Evolutionary conservation across 2,329 filamentous ascomycete genomes (phyloP), one percentile per base, ranked within the genome.

Genomic region (Neurospora crassa): DNA sequence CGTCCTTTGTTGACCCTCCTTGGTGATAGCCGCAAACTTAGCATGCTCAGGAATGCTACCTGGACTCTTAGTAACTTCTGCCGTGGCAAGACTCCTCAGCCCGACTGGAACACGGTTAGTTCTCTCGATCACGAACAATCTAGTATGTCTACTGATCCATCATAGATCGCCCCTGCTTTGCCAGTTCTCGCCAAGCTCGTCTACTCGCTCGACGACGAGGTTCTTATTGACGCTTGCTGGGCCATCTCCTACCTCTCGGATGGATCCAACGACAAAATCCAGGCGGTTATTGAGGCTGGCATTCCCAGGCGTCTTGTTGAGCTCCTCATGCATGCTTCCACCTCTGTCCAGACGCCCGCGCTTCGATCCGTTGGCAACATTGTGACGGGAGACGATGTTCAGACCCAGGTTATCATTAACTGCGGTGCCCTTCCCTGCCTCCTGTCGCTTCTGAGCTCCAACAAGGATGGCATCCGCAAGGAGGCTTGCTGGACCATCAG

Each of bases 11-110:
- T 99, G 71, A 89, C 89, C 79, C 88, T 99, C 67, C 90, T 99
- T 71, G 95, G 95, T 70, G 96, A 99, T 82, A 97, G 96, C 85
- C 94, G 96, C 79, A 99, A 99, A 87, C 86, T 99, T 72, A 98
- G 94, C 88, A 99, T 99, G 96, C 90, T 99, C 69, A 89, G 96
- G 77, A 99, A 99, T 81, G 96, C 96, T 43, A 99, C 96, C 34
- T 99, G 96, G 96, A 99, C 96, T 67, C 86, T 99, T 71, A 98
- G 96, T 88, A 99, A 99, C 87, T 99, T 99, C 85, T 99, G 96
- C 86, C 93, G 96, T 86, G 96, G 96, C 84, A 99, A 99, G 89
- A 97, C 95, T 10, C 96, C 96, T 69, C 96, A 99, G 85, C 96
- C 96, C 67, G 96, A 99, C 81, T 99, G 96, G 96, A 89, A 90